A percentile compares a stretch with the other conserved stretches of the same genome.
Evolutionary conservation across 2,329 filamentous ascomycete species (phyloP).

Genomic region (Microsporum audouinii): DNA sequence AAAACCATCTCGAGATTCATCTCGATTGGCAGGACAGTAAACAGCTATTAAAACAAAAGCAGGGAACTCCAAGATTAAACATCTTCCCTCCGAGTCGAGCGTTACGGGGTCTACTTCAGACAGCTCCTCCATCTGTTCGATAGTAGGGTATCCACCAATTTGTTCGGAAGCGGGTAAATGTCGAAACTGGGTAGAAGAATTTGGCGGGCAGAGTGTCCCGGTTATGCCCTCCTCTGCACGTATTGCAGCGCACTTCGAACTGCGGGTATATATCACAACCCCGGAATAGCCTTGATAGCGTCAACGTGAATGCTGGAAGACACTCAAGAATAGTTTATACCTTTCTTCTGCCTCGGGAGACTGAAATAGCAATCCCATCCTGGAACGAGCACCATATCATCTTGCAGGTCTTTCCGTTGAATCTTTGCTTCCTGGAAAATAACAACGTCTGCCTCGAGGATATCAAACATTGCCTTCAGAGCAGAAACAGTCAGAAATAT

Average conservation of each 20-base stretch:
- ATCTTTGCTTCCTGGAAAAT: slow-evolving; percentile 96
- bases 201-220: slow-evolving; percentile 64
- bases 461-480: slow-evolving; percentile 76
- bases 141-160: slow-evolving; percentile 78
- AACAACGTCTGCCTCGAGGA: slow-evolving; percentile 81
- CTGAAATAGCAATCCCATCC: slow-evolving; percentile 98
- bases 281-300: slow-evolving; percentile 70
- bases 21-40: slow-evolving; percentile 81
- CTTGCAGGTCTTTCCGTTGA: slow-evolving; percentile 76
- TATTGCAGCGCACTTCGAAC: slow-evolving; percentile 70
- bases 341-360: slow-evolving; percentile 86
- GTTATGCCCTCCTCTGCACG: slow-evolving; percentile 89
- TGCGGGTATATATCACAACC: slow-evolving; percentile 90
- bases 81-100: slow-evolving; percentile 84
- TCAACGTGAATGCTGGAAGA: not conserved
- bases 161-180: slow-evolving; percentile 61
- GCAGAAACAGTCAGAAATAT: not conserved
- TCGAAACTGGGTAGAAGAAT: slow-evolving; percentile 57
- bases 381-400: slow-evolving; percentile 90
- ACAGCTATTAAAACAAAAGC: slow-evolving; percentile 89
- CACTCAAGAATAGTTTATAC: slow-evolving; percentile 32
- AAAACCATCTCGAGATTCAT: slow-evolving; percentile 73
- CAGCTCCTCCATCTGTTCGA: slow-evolving; percentile 51
- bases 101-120: slow-evolving; percentile 53
- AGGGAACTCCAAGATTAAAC: slow-evolving; percentile 82